Base-by-base conservation (phyloP, 768 basidiomycete genomes). In the Pisolithus orientalis region DNA sequence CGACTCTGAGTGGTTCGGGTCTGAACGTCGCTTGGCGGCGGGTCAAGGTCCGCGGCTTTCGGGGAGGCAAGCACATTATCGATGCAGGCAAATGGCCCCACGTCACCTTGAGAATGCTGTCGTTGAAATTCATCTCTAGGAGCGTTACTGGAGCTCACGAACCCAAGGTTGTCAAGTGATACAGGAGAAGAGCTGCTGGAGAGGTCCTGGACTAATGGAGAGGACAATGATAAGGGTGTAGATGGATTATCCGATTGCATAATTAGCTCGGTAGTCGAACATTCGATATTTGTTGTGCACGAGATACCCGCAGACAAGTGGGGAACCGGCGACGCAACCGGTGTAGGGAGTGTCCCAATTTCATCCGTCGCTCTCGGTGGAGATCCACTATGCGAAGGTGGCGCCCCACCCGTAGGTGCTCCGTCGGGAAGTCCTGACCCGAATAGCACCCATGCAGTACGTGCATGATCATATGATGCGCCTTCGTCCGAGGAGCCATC, bases 391-490 rank as follows among this genome's bases (percentile, higher is more conserved):
- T 52, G 48, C 17, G 59, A 63, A 25, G 61, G 56, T 1, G 59
- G 60, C 7, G 44, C 38, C 62, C 63, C 60, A 8, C 49, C 51
- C 34, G 56, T 61, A 34, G 31, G 53, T 5, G 16, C 53, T 5
- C 46, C 45, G 4, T 38, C 55, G 8, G 14, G 70, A 3, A 73
- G 70, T 10, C 69, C 64, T 1, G 62, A 58, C 0, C 77, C 80
- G 53, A 85, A 87, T 3, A 87, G 60, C 4, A 62, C 53, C 57
- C 84, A 78, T 0, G 84, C 83, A 6, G 79, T 83, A 48, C 74
- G 70, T 14, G 75, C 80, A 17, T 76, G 74, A n/a, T 76, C 80
- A 44, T 76, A 69, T 24, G 72, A 72, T 40, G 68, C 75, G 5
- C 70, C 74, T 5, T 70, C 70, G 17, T 75, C 64, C 3, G 71